Evolutionary conservation across 495 filamentous ascomycete species (phyloP).

Genomic region (Mytilinidion resinicola): DNA sequence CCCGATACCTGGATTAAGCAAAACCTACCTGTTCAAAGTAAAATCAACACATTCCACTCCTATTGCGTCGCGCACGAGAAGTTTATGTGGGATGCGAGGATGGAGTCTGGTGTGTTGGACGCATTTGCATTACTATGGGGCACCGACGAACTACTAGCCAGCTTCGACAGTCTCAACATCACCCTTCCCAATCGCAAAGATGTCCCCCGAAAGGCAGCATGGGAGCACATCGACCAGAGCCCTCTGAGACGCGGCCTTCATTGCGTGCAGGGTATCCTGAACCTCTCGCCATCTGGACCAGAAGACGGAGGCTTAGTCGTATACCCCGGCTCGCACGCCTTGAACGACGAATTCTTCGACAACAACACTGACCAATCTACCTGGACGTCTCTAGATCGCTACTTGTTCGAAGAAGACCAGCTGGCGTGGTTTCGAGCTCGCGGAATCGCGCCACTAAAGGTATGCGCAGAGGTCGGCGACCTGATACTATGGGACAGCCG

Average conservation of each 20-base stretch:
- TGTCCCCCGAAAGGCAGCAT: slow-evolving; percentile 14
- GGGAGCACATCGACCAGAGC: slow-evolving; percentile 14
- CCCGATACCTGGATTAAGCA: neutral
- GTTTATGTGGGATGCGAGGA: slow-evolving; percentile 43
- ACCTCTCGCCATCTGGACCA: slow-evolving; percentile 31
- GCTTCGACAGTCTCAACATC: slow-evolving; percentile 37
- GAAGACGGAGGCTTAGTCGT: slow-evolving; percentile 38
- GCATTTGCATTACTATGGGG: slow-evolving; percentile 37
- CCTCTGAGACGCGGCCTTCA: slow-evolving; percentile 32
- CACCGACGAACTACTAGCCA: slow-evolving; percentile 34
- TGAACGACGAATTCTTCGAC: slow-evolving; percentile 38
- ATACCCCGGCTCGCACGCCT: slow-evolving; percentile 30
- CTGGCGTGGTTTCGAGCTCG: slow-evolving; percentile 35
- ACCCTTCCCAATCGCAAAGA: slow-evolving; percentile 16
- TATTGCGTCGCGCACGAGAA: slow-evolving; percentile 40
- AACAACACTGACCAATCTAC: slow-evolving; percentile 29
- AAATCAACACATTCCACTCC: slow-evolving; percentile 3
- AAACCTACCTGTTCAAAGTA: slow-evolving; percentile 4
- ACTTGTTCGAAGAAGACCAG: slow-evolving; percentile 31
- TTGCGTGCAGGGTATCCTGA: slow-evolving; percentile 18
- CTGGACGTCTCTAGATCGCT: slow-evolving; percentile 33
- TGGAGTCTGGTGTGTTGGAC: slow-evolving; percentile 38
- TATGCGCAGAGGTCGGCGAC: slow-evolving; percentile 40
- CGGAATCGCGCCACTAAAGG: slow-evolving; percentile 35
- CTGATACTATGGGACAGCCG: slow-evolving; percentile 44